Percentiles rank a stretch among this genome's conserved stretches.
Conservation (phyloP, 371 early-diverging fungal genomes). For the Encephalitozoon intestinalis region DNA sequence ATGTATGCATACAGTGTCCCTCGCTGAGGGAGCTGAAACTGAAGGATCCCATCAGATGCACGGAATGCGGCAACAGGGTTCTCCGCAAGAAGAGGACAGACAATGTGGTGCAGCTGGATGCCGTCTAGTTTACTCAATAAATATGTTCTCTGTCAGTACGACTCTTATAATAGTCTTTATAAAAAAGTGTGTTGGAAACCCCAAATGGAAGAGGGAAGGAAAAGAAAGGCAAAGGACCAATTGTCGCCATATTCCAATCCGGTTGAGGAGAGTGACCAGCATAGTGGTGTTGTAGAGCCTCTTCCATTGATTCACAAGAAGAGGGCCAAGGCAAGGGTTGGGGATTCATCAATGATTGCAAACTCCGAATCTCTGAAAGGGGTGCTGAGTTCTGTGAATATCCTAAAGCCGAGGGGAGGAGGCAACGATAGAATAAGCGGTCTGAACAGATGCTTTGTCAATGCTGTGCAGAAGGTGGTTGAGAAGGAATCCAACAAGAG, state of each 20-base stretch:
- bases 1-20: conserved; percentile 26
- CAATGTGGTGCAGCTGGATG: conserved; percentile 25
- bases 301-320: not conserved
- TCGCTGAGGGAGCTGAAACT: conserved; percentile 6
- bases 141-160: not conserved
- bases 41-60: conserved; percentile 33
- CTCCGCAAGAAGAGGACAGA: conserved; percentile 28
- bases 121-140: conserved; percentile 12
- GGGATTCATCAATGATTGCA: not conserved
- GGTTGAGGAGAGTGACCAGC: not conserved
- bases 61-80: conserved; percentile 40
- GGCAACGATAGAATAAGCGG: conserved; percentile 35
- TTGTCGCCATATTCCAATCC: conserved; percentile 35
- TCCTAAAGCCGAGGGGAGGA: not conserved
- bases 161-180: not conserved
- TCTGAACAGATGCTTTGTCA: conserved; percentile 49
- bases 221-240: conserved; percentile 45
- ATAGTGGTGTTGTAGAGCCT: not conserved
- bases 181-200: not conserved
- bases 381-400: conserved; percentile 3
- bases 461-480: conserved; percentile 26
- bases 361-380: conserved; percentile 17
- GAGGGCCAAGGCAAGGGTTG: conserved; percentile 27
- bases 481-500: conserved; percentile 40
- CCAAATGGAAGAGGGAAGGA: conserved; percentile 14